Evolutionary conservation across 257 asterid species (phyloP), one percentile per base, ranked within the genome.

Genomic region (Nicotiana benthamiana): DNA sequence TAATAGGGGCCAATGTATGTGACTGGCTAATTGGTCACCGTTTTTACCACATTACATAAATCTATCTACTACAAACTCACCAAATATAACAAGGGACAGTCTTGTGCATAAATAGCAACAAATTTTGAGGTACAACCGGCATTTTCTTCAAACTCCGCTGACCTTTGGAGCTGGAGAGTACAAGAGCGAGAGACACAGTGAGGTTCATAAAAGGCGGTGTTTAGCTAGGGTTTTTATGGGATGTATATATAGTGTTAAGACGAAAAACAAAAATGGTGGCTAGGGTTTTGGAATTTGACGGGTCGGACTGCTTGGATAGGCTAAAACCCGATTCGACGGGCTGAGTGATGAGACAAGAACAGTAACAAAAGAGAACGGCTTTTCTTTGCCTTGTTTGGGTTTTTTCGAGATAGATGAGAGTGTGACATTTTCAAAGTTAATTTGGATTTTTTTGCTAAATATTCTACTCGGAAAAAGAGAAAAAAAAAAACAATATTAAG

Each of bases 21-120:
- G 78, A 46, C 78, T 72, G 60, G 78, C 78, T 72, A 72, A 72
- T 72, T 72, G 78, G 40, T 72, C 78, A 72, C 78, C 78, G 3
- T 54, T 72, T 46, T 22, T 10, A 13, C 13, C 36, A 40, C 8
- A 43, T 40, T 40, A 20, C 22, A 40, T 68, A 0, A 5, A 67
- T 5, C 30, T 16, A 64, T 17, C 9, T 34, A 66, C 12, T 4
- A 67, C 10, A 67, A 9, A 11, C 46, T 40, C 46, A 40, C 46
- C 46, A 40, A 40, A 40, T 40, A 40, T 18, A 2, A n/a, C 0
- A 66, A 4, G 10, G 13, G 1, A 3, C 32, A 18, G 16, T 57
- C 0, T 64, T 30, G 36, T 67, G 16, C 70, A 9, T 27, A 63
- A 63, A 26, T 27, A 62, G 40, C 26, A 28, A 63, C 43, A 63